A percentile compares a stretch with the other conserved stretches of the same genome.
These are phyloP conservation scores for Albizia julibrissin DNA, from an alignment of 306 rosid species.

Conservation along the genomic window DNA sequence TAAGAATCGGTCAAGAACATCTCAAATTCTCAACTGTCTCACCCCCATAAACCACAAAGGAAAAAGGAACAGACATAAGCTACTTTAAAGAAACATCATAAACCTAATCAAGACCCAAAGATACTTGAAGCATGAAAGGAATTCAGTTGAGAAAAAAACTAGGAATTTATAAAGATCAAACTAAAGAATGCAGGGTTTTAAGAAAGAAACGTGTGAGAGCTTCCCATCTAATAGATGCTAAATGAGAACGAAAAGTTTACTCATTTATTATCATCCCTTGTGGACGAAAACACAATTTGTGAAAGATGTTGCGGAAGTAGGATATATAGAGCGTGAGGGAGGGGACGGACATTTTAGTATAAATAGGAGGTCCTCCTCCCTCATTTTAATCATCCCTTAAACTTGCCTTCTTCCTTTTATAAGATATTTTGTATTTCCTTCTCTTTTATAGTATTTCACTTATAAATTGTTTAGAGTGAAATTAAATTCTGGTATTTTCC, in stretches of 20 bases:
- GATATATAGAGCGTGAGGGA: too few relatives aligned
- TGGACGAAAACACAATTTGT: background rate
- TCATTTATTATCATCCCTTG: background rate
- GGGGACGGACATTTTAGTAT: too few relatives aligned
- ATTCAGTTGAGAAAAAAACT: slow-evolving; percentile 3
- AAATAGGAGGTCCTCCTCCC: too few relatives aligned
- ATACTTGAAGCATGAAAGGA: slow-evolving; percentile 4
- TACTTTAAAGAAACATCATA: background rate
- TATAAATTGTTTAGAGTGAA: too few relatives aligned
- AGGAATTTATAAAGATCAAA: slow-evolving; percentile 18
- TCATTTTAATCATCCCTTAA: too few relatives aligned
- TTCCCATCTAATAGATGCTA: slow-evolving; percentile 17
- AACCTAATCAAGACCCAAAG: background rate
- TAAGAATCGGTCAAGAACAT: background rate
- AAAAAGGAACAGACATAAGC: background rate
- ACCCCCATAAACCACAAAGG: background rate
- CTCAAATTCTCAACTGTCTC: slow-evolving; percentile 8
- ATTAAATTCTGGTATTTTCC: too few relatives aligned
- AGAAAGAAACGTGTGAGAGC: background rate
- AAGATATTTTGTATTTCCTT: too few relatives aligned
- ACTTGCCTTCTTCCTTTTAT: too few relatives aligned
- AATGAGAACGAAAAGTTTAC: background rate
- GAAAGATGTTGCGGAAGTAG: too few relatives aligned
- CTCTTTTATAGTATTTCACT: too few relatives aligned
- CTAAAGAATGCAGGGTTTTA: slow-evolving; percentile 6